Evolutionary conservation across 2,329 filamentous ascomycete genomes (phyloP), one percentile per base, ranked within the genome.

Genomic region (Talaromyces albobiverticillius): DNA sequence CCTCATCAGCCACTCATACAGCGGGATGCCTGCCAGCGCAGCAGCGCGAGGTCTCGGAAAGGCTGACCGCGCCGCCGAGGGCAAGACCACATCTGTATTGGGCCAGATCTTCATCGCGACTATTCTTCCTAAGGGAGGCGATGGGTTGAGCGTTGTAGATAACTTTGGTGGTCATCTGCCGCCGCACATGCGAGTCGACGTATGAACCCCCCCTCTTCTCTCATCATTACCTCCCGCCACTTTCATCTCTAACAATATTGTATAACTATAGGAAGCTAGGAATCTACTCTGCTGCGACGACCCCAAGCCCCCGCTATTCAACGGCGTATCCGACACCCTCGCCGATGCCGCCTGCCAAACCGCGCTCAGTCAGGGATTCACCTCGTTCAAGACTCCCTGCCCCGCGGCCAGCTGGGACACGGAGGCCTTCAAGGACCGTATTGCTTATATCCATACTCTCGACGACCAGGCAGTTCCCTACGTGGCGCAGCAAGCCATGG

Each of bases 61-160:
- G 25, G 20, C 51, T 1, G 57, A 60, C 10, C 50, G 58, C 4
- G 26, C 10, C 7, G 46, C 47, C 20, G 47, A 58, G 7, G 56
- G 56, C 4, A 59, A 59, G 31, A 34, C 29, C 29, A 59, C 56
- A 9, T 54, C 49, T 5, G 56, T 67, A 6, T 53, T 63, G 9
- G 64, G 63, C 18, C 57, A 57, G 45, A 59, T 59, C 18, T 54
- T 58, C 23, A 56, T 59, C 38, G 57, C 56, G 11, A 46, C 57
- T 2, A 53, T 60, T 8, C 13, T 55, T n/a, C 40, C 54, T 16
- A 51, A 45, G 42, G 58, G 58, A 20, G 58, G 55, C 52, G 23
- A 45, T 41, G 53, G 51, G 13, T 42, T 42, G 36, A 45, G 48
- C 43, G 45, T 54, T 14, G 45, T 54, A 1, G 51, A 45, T 50